A percentile compares a stretch with the other conserved stretches of the same genome.
Evolutionary conservation across 805 yeast genomes (phyloP).

Genomic region (Saccharomyces paradoxus): DNA sequence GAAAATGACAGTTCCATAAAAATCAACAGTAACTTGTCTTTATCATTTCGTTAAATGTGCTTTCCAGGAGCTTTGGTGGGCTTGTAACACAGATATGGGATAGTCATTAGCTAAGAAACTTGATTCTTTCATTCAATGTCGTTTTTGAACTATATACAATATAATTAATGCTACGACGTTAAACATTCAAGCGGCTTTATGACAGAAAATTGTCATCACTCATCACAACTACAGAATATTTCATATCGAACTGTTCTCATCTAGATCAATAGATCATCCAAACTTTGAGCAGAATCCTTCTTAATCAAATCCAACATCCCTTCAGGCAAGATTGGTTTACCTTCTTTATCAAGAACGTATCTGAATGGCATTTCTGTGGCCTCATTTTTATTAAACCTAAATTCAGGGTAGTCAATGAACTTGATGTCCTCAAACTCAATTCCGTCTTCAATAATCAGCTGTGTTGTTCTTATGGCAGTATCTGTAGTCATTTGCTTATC

Average conservation of each 20-base stretch:
- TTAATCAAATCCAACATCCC: conserved; percentile 87
- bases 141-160: not conserved
- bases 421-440: conserved; percentile 60
- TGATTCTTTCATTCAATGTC: not conserved
- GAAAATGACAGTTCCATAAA: no score
- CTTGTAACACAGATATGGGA: not conserved
- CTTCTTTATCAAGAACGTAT: conserved; percentile 56
- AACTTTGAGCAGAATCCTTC: conserved; percentile 74
- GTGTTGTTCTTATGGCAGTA: conserved; percentile 91
- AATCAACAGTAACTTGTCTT: no score
- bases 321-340: conserved; percentile 76
- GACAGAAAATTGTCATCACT: not conserved
- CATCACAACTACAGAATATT: not conserved
- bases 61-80: not conserved
- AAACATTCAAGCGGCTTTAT: not conserved
- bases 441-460: conserved; percentile 57
- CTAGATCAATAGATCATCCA: conserved; percentile 49
- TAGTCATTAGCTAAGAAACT: not conserved
- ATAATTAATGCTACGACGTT: not conserved
- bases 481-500: conserved; percentile 94
- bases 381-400: conserved; percentile 78
- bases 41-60: no score
- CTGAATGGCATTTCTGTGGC: conserved; percentile 98
- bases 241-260: not conserved
- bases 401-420: conserved; percentile 90